Evolutionary conservation across 2,329 filamentous ascomycete species (phyloP), one percentile per base, ranked within the genome.

Genomic region (Bipolaris zeicola): DNA sequence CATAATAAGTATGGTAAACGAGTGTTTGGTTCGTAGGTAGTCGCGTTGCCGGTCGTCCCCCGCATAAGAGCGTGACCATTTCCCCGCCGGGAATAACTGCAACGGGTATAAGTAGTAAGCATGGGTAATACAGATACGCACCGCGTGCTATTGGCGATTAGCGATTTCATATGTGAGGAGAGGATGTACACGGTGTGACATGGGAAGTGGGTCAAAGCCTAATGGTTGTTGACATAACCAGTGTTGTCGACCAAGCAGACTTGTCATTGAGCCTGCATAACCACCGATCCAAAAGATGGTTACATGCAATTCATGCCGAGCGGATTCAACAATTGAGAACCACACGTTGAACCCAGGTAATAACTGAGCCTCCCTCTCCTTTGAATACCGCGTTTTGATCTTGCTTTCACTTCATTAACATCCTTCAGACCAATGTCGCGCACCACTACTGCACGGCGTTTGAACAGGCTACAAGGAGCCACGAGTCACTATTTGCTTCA

Each of bases 1-100:
- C 61, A 63, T 63, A 16, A 42, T 53, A 16, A 57, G 50, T 52
- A 31, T 55, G 41, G 39, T 49, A 20, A 22, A 24, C 54, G 51
- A 55, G 52, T 37, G 5, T 16, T 11, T 26, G 39, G 28, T 44
- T 6, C 14, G 20, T 24, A 33, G 37, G 6, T 47, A 5, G 20
- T 31, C 28, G 24, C 42, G 13, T 50, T 34, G 24, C 26, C 20
- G 24, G 22, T 26, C 10, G 28, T 31, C 28, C 28, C 28, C 16
- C 14, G 20, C 20, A 20, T 6, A 52, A n/a, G 18, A 34, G 24
- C 3, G 10, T 11, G 20, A n/a, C 33, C 7, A 26, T 10, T 37
- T 49, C 37, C 54, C 38, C 50, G 43, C 54, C 50, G 50, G 44
- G 34, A 34, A 53, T 45, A 45, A 39, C 13, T 20, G 38, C 10